phyloP scores from a whole-genome alignment of 306 rosid species.

The Pterocarpus santalinus region DNA sequence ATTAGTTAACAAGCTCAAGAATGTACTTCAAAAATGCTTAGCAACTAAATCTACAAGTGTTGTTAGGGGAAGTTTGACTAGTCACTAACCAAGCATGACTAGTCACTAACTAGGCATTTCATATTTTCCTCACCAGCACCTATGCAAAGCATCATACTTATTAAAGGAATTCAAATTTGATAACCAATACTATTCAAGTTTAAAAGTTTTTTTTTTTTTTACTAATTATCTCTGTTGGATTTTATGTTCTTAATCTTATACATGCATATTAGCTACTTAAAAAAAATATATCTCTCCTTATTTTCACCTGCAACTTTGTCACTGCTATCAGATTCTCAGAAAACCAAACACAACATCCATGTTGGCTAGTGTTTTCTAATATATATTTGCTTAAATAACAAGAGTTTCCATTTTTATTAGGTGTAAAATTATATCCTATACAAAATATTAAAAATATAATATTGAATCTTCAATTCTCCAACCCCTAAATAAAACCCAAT shows the following conservation, averaged over 20 bases:
- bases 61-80: background rate
- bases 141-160: constrained; percentile 17
- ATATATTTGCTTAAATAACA: background rate
- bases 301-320: constrained; percentile 24
- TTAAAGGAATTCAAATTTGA: constrained; percentile 26
- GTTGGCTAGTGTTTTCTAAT: background rate
- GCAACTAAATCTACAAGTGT: constrained; percentile 23
- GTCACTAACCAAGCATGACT: background rate
- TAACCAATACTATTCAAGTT: constrained; percentile 14
- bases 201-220: background rate
- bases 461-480: background rate
- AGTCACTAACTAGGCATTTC: constrained; percentile 25
- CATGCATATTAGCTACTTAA: constrained; percentile 18
- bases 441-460: background rate
- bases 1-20: constrained; percentile 29
- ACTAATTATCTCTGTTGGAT: background rate
- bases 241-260: background rate
- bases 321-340: background rate
- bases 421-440: background rate
- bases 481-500: background rate
- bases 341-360: background rate
- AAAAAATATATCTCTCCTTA: constrained; percentile 1
- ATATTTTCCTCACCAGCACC: constrained; percentile 3
- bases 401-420: constrained; percentile 12
- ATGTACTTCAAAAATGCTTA: constrained; percentile 9